A percentile compares a stretch with the other conserved stretches of the same genome.
Evolutionary conservation across 345 rosid species (phyloP).

Genomic region (Eucalyptus curtisii): DNA sequence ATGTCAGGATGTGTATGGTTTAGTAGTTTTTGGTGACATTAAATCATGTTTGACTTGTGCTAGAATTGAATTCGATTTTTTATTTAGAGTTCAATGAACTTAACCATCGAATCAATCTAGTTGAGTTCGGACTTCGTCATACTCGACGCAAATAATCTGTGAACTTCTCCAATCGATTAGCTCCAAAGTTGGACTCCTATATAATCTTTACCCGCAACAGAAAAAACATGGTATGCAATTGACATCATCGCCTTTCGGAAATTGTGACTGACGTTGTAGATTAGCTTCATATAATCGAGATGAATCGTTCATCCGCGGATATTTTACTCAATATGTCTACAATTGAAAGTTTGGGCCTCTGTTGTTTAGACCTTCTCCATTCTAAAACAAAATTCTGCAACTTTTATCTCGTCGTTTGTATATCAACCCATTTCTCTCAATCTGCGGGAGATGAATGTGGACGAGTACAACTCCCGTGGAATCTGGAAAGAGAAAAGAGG

Average conservation of each 20-base stretch:
- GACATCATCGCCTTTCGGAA: background rate
- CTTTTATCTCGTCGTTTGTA: background rate
- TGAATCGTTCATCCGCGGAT: background rate
- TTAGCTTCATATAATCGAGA: background rate
- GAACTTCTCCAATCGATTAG: background rate
- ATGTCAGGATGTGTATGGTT: background rate
- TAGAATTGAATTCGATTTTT: background rate
- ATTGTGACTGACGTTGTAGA: background rate
- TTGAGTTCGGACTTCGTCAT: background rate
- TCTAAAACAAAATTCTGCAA: background rate
- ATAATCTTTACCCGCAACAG: background rate
- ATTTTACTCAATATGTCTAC: background rate
- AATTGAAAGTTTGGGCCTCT: background rate
- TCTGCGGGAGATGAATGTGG: background rate
- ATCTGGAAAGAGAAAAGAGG: background rate
- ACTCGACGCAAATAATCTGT: accelerated
- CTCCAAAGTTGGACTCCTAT: background rate
- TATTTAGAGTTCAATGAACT: background rate
- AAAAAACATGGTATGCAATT: background rate
- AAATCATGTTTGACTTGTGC: background rate
- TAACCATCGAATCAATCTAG: background rate
- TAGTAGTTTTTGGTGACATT: background rate
- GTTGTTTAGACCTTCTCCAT: background rate
- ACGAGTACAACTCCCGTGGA: background rate
- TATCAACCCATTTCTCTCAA: background rate